phyloP scores from a whole-genome alignment of 2,329 filamentous ascomycete genomes.

The Scleromitrula shiraiana region DNA sequence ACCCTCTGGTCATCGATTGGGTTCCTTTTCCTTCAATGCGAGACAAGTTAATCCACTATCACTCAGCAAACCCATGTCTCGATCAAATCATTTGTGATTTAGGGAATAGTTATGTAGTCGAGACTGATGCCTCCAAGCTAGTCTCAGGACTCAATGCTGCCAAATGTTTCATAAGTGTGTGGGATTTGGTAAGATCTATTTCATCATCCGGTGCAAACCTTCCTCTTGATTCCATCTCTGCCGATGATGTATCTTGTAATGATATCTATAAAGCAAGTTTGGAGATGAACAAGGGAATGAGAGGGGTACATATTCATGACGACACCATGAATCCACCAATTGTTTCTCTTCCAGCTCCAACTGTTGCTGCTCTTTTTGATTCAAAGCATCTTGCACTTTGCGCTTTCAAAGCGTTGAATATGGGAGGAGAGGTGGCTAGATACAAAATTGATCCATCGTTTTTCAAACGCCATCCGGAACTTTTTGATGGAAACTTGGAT shows the following conservation, averaged over 20 bases:
- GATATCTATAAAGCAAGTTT: slow-evolving; percentile 1
- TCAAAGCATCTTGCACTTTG: not conserved
- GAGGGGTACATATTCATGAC: not conserved
- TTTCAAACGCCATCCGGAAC: slow-evolving; percentile 7
- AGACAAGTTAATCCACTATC: slow-evolving; percentile 2
- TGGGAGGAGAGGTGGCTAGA: not conserved
- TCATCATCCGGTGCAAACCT: not conserved
- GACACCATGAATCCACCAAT: not conserved
- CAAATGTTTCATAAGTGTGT: slow-evolving; percentile 1
- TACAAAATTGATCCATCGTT: slow-evolving; percentile 3
- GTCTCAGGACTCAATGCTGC: not conserved
- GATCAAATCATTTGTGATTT: slow-evolving; percentile 6
- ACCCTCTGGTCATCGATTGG: slow-evolving; percentile 3
- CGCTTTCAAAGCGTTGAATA: not conserved
- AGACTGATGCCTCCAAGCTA: slow-evolving; percentile 3
- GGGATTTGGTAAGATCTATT: slow-evolving; percentile 2
- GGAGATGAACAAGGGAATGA: not conserved
- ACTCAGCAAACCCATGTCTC: slow-evolving; percentile 3
- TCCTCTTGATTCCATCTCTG: not conserved
- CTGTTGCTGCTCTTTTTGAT: not conserved
- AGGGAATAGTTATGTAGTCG: slow-evolving; percentile 6
- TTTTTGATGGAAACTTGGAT: not conserved
- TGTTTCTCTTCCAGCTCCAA: not conserved
- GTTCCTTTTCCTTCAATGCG: slow-evolving; percentile 1
- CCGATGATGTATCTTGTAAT: not conserved